Evolutionary conservation across 2,329 filamentous ascomycete species (phyloP).

Genomic region (Fusarium phyllophilum): DNA sequence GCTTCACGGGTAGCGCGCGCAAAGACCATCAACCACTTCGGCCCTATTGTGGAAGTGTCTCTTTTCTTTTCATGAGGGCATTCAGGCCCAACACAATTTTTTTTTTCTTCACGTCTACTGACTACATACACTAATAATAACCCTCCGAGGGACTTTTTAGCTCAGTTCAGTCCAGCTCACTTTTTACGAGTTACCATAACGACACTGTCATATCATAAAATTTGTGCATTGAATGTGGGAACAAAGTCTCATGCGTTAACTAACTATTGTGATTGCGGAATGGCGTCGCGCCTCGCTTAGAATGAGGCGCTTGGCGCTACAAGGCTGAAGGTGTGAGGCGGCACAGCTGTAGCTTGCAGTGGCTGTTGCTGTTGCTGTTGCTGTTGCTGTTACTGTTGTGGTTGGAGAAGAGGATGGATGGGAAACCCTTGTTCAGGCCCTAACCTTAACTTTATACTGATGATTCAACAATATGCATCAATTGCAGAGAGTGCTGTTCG

Average conservation of each 20-base stretch:
- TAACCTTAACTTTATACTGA: constrained; percentile 24
- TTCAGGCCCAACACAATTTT: neutral
- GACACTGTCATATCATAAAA: neutral
- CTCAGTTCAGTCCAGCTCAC: neutral
- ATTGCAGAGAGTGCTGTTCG: neutral
- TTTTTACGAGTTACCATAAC: neutral
- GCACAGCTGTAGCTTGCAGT: neutral
- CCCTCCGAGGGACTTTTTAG: neutral
- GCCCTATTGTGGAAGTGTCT: constrained; percentile 26
- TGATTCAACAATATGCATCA: neutral
- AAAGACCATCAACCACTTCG: constrained; percentile 20
- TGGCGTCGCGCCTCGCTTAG: neutral
- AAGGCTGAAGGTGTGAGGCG: constrained; percentile 11
- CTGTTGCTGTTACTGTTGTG: neutral
- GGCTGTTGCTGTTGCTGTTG: too few species aligned
- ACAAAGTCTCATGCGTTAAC: neutral
- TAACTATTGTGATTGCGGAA: neutral
- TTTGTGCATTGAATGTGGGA: neutral
- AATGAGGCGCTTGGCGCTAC: neutral
- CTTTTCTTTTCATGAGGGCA: neutral
- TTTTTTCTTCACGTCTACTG: neutral
- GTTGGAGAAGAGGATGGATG: neutral
- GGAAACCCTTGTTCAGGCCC: constrained; percentile 10
- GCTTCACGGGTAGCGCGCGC: constrained; percentile 11
- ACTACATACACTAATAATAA: neutral